Base-by-base conservation (phyloP, 768 basidiomycete genomes). In the Kwoniella europaea region DNA sequence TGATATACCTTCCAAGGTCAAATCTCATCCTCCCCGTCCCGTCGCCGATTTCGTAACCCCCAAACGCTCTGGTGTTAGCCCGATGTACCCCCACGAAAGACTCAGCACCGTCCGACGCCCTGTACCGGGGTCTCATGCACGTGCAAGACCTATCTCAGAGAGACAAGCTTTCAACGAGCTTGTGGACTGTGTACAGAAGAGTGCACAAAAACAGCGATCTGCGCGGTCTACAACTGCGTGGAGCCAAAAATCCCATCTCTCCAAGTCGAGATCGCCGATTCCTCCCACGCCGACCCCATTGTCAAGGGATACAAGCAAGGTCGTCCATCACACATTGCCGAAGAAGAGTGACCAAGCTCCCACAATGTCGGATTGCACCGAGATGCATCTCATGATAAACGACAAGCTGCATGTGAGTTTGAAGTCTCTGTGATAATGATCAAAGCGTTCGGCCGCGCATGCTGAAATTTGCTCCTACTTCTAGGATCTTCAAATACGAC, bases 131-230 rank as follows among this genome's bases (percentile, higher is more conserved):
- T 72, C 72, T n/a, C 46, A 64, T 22, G 35, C 27, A 22, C 67
- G 72, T 13, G 35, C 67, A 16, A 18, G 72, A 15, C 63, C 63
- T 4, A 24, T 61, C 16, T 61, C 67, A 1, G 72, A 73, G 15
- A 41, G 65, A 13, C 67, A 64, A 42, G 72, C 72, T 6, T 58
- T 65, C 22, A 24, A 27, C 20, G 72, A 73, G 29, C 16, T 73
- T 10, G 22, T 73, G 10, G 18, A 55, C 4, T 71, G 69, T 43
- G 64, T 71, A 1, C 46, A 71, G 50, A 16, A 22, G 9, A 71
- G 69, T 24, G 69, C 69, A 12, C 65, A 46, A 50, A 71, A 71
- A 53, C 63, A 59, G 29, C 27, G 61, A 12, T 27, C 63, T n/a
- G 53, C 44, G 5, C 10, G 53, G 41, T 13, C 12, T 7, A 18